These are phyloP conservation scores for Brassica carinata DNA, from an alignment of 345 rosid genomes.

Conservation along the genomic window DNA sequence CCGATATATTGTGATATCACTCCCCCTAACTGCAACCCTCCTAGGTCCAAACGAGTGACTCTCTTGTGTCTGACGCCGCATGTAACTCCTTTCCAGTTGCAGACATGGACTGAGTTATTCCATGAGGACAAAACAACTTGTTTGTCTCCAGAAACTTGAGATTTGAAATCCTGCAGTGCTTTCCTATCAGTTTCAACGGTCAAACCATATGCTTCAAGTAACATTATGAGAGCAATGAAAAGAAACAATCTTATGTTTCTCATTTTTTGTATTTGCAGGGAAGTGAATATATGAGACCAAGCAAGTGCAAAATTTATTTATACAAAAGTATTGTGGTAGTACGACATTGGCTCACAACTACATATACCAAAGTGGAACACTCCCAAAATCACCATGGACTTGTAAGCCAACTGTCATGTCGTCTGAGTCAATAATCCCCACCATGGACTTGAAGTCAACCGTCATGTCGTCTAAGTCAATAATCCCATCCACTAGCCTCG, in stretches of 20 bases:
- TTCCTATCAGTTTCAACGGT: not conserved
- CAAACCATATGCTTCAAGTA: not conserved
- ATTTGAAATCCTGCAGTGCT: not conserved
- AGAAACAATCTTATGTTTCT: not conserved
- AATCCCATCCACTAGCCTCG: too few relatives aligned
- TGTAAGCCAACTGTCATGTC: too few relatives aligned
- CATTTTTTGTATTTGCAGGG: not conserved
- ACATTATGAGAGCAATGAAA: not conserved
- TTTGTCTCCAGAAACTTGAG: not conserved
- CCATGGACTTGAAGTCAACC: too few relatives aligned
- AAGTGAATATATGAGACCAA: too few relatives aligned
- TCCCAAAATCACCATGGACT: too few relatives aligned
- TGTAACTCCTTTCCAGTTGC: not conserved
- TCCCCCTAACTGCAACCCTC: not conserved
- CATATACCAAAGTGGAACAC: too few relatives aligned
- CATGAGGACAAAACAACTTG: not conserved
- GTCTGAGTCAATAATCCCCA: too few relatives aligned
- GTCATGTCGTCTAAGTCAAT: too few relatives aligned
- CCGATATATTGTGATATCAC: not conserved
- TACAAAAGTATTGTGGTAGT: too few relatives aligned
- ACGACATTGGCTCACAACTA: too few relatives aligned
- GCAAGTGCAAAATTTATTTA: too few relatives aligned
- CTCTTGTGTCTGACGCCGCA: not conserved
- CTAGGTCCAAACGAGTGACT: not conserved
- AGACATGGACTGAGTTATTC: not conserved